phyloP scores from a whole-genome alignment of 768 basidiomycete species.

The Hygrophorus pudorinus region DNA sequence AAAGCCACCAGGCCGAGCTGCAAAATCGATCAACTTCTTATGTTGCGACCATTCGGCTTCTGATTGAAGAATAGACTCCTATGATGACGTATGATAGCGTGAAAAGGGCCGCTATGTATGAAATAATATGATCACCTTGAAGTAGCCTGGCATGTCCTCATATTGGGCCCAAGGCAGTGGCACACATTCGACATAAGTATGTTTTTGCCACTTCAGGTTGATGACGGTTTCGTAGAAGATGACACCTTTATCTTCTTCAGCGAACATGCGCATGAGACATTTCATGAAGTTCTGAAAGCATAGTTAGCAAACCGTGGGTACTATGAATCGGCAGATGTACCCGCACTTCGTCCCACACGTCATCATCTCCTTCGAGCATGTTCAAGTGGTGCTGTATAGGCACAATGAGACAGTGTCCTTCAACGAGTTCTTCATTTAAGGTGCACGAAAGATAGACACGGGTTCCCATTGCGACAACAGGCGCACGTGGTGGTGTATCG shows the following conservation, averaged over 20 bases:
- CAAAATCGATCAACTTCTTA: conserved; percentile 94
- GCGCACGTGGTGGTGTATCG: conserved; percentile 79
- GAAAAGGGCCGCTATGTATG: background rate
- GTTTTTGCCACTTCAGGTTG: conserved; percentile 76
- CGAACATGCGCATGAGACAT: conserved; percentile 91
- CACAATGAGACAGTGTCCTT: conserved; percentile 90
- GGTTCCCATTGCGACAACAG: conserved; percentile 85
- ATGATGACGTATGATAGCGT: conserved; percentile 1
- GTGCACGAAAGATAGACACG: conserved; percentile 89
- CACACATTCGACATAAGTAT: conserved; percentile 90
- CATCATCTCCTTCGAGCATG: conserved; percentile 90
- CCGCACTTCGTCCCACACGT: conserved; percentile 95
- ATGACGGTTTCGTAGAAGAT: conserved; percentile 94
- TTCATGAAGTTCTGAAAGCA: conserved; percentile 65
- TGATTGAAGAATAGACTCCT: conserved; percentile 91
- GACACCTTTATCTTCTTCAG: conserved; percentile 87
- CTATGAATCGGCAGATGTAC: conserved; percentile 35
- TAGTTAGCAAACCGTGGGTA: conserved; percentile 1
- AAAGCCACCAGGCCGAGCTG: conserved; percentile 84
- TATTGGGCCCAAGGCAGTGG: conserved; percentile 86
- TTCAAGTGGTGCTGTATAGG: conserved; percentile 91
- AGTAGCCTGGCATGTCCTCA: conserved; percentile 85
- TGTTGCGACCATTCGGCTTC: conserved; percentile 99
- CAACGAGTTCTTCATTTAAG: conserved; percentile 74
- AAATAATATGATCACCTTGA: conserved; percentile 48